phyloP scores from a whole-genome alignment of 2,329 filamentous ascomycete genomes.

The Trematosphaeria pertusa region DNA sequence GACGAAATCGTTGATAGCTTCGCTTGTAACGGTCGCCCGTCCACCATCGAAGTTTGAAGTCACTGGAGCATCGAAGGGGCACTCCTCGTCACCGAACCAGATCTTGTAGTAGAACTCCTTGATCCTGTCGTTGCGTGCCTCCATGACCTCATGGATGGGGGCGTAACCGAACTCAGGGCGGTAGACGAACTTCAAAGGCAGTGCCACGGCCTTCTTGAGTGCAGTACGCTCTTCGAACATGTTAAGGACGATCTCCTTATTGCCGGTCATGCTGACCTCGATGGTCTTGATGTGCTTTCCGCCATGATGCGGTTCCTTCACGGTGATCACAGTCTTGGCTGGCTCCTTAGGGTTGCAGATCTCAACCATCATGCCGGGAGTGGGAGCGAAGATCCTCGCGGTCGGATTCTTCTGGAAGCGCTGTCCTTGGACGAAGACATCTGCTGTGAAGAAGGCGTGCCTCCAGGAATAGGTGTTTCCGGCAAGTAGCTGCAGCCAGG shows the following conservation, averaged over 20 bases:
- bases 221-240: conserved; percentile 94
- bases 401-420: conserved; percentile 98
- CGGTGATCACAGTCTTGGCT: conserved; percentile 80
- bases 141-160: conserved; percentile 97
- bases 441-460: conserved; percentile 90
- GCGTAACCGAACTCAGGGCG: conserved; percentile 95
- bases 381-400: conserved; percentile 86
- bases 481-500: conserved; percentile 88
- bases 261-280: conserved; percentile 76
- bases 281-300: conserved; percentile 90
- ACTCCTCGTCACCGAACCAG: conserved; percentile 89
- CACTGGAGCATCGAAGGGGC: conserved; percentile 84
- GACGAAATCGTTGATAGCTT: conserved; percentile 98
- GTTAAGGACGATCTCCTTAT: conserved; percentile 84
- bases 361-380: conserved; percentile 87
- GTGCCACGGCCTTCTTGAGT: conserved; percentile 78
- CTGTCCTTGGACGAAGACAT: conserved; percentile 93
- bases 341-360: conserved; percentile 83
- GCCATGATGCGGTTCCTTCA: conserved; percentile 85
- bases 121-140: conserved; percentile 93
- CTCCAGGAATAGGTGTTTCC: conserved; percentile 89
- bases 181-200: conserved; percentile 90
- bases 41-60: conserved; percentile 92
- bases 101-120: conserved; percentile 99
- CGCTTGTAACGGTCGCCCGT: conserved; percentile 81